phyloP scores from a whole-genome alignment of 192 early-diverging fungal species.

The Phlyctochytrium bullatum region DNA sequence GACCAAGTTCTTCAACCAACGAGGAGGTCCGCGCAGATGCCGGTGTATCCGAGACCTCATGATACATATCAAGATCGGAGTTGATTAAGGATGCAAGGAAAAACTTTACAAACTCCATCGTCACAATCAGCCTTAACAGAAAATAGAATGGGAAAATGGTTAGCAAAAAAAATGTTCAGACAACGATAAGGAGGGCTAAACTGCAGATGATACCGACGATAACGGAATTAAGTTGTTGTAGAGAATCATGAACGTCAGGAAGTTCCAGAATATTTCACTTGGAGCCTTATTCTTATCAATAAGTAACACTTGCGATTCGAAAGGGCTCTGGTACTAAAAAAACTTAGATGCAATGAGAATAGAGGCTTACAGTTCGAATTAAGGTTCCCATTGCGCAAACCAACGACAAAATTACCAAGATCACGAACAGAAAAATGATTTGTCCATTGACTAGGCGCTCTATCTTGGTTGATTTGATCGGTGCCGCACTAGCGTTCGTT shows the following conservation, averaged over 20 bases:
- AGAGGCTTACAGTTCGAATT: constrained; percentile 23
- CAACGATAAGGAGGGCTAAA: not conserved
- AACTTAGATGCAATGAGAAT: not conserved
- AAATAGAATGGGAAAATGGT: not conserved
- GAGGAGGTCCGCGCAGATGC: constrained; percentile 89
- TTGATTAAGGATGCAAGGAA: constrained; percentile 85
- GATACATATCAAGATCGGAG: constrained; percentile 93
- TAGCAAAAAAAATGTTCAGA: not conserved
- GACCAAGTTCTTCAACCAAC: constrained; percentile 94
- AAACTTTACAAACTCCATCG: constrained; percentile 98
- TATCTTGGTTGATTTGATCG: constrained; percentile 91
- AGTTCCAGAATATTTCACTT: constrained; percentile 73
- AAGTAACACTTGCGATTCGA: constrained; percentile 45
- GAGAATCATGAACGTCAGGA: constrained; percentile 96
- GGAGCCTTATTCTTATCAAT: constrained; percentile 26
- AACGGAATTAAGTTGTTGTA: constrained; percentile 99
- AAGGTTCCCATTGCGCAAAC: constrained; percentile 81
- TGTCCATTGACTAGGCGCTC: constrained; percentile 90
- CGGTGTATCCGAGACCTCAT: constrained; percentile 88
- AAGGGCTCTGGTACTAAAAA: constrained; percentile 32
- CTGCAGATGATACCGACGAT: constrained; percentile 43
- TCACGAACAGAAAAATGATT: constrained; percentile 88
- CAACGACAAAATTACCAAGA: constrained; percentile 79
- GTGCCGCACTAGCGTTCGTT: constrained; percentile 56
- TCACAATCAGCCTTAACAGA: constrained; percentile 80